Base-by-base conservation (phyloP, 148 eudicot species). In the Pouteria glomerata region DNA sequence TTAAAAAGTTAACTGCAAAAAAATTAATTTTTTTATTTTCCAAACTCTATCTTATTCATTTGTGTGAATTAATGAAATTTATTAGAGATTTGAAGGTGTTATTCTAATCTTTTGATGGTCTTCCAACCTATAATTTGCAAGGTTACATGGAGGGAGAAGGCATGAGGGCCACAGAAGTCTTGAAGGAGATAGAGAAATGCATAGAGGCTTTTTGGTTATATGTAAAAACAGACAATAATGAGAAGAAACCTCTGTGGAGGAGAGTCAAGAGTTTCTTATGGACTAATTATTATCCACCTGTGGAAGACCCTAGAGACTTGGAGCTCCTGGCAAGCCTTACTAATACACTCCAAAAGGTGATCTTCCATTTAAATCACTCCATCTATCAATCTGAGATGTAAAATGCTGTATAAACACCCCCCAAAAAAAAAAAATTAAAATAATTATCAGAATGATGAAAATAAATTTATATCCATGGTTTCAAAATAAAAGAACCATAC, bases 251-350 rank as follows among this genome's bases (percentile, higher is more conserved):
- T 1, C 23, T 6, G 60, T 68, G 80, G 83, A 80, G 80, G 83
- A 80, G 50, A 61, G 10, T 63, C 34, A 50, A 66, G 6, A 52
- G 37, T 19, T 26, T 63, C 70, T 53, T 30, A n/a, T 66, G 73
- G 76, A 60, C n/a, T n/a, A n/a, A n/a, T n/a, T n/a, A 37, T 67
- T 62, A 6, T 45, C 66, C 83, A 1, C 77, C 74, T 2, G 77
- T 81, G 15, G 84, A 81, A 65, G 80, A 81, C 68, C 80, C 80
- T 50, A 45, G 53, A 63, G 80, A 73, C 51, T 52, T 77, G 60
- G 41, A 37, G 63, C 72, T 77, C 21, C 57, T 81, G 7, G 59
- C 55, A 44, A 26, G 69, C 31, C 72, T 81, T 8, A 64, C 57
- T 8, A 51, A 48, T 53, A 31, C 52, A 39, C 44, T 39, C 10